Conservation (phyloP, 371 early-diverging fungal species). For the Haplosporangium sp. region DNA sequence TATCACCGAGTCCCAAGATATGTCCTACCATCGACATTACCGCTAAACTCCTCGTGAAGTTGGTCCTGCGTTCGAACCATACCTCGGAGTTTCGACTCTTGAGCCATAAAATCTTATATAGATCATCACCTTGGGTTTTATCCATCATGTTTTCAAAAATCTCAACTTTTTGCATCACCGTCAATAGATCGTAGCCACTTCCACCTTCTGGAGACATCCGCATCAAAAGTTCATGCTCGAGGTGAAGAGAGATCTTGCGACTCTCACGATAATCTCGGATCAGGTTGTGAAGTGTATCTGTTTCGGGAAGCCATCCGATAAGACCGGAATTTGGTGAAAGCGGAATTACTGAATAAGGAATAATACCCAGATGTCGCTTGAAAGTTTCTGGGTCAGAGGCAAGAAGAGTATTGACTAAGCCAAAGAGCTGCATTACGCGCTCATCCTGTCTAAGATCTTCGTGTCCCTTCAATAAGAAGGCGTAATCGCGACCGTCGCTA, state of each 20-base stretch:
- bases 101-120: constrained; percentile 96
- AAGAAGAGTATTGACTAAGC: constrained; percentile 94
- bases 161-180: constrained; percentile 94
- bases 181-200: constrained; percentile 90
- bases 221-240: constrained; percentile 93
- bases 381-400: constrained; percentile 91
- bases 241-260: constrained; percentile 85
- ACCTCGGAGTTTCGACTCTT: constrained; percentile 95
- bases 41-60: constrained; percentile 96
- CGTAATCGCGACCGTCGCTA: constrained; percentile 91
- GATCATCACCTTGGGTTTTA: constrained; percentile 83
- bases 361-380: constrained; percentile 92
- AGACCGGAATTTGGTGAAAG: constrained; percentile 97
- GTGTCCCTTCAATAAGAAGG: constrained; percentile 95
- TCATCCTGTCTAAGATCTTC: constrained; percentile 99
- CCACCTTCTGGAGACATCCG: constrained; percentile 73
- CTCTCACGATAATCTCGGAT: constrained; percentile 92
- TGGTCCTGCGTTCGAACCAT: constrained; percentile 96
- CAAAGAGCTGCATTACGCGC: constrained; percentile 99
- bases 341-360: constrained; percentile 92
- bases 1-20: constrained; percentile 97
- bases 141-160: constrained; percentile 93
- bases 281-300: constrained; percentile 94
- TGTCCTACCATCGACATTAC: constrained; percentile 99
- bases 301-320: constrained; percentile 96